Evolutionary conservation across 2,329 filamentous ascomycete genomes (phyloP).

Genomic region (Xylaria sp.): DNA sequence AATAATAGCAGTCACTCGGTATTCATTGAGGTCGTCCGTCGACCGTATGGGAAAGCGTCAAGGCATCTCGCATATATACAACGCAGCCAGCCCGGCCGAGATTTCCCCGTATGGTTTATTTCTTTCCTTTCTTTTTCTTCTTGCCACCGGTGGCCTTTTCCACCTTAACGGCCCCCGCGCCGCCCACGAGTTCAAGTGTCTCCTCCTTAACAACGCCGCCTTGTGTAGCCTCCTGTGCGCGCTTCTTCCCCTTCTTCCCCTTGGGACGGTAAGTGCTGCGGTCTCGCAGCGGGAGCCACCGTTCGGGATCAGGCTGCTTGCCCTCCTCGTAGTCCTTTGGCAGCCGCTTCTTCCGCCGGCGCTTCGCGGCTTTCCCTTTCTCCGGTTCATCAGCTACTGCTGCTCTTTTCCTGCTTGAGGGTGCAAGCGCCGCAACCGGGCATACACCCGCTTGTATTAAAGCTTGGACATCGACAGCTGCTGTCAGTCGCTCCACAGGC

Average conservation of each 20-base stretch:
- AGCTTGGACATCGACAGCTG: slow-evolving; percentile 67
- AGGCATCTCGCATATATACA: slow-evolving; percentile 8
- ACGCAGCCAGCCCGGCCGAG: not conserved
- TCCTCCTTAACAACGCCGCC: slow-evolving; percentile 81
- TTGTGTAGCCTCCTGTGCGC: slow-evolving; percentile 80
- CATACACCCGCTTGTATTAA: slow-evolving; percentile 76
- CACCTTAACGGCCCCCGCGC: slow-evolving; percentile 70
- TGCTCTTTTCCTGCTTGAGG: slow-evolving; percentile 61
- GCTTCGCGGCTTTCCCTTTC: slow-evolving; percentile 59
- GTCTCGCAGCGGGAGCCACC: slow-evolving; percentile 92
- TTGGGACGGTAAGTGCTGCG: slow-evolving; percentile 89
- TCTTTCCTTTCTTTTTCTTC: slow-evolving; percentile 58
- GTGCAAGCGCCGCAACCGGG: slow-evolving; percentile 54
- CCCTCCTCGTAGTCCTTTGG: slow-evolving; percentile 79
- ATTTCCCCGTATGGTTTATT: slow-evolving; percentile 54
- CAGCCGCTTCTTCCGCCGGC: slow-evolving; percentile 64
- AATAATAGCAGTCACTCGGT: not conserved
- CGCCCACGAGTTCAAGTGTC: slow-evolving; percentile 71
- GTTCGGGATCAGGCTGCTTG: slow-evolving; percentile 86
- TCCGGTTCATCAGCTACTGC: slow-evolving; percentile 52
- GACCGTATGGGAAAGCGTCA: not conserved
- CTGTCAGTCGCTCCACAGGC: slow-evolving; percentile 69
- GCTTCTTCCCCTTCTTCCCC: slow-evolving; percentile 91
- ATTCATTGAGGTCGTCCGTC: not conserved
- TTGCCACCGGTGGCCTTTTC: slow-evolving; percentile 63